Percentiles rank a stretch among this genome's conserved stretches.
Conservation (phyloP, 2,329 filamentous ascomycete species). For the Teratosphaeria zuluensis region DNA sequence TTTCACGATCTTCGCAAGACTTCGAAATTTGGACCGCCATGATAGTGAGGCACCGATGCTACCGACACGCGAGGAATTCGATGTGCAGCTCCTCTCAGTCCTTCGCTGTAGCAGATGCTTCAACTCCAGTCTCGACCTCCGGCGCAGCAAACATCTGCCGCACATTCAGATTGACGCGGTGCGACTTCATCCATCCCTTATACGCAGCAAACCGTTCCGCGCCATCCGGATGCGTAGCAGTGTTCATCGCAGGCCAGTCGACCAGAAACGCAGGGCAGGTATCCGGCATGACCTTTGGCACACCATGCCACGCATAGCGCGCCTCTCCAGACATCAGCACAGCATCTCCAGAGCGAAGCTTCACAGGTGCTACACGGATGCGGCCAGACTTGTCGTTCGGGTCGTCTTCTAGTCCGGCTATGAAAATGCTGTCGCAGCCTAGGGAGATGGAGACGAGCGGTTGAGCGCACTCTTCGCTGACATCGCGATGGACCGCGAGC, state of each 20-base stretch:
- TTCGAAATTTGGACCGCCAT: too few species aligned
- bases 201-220: conserved; percentile 51
- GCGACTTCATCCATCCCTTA: conserved; percentile 79
- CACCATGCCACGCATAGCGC: conserved; percentile 89
- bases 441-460: conserved; percentile 79
- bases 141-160: conserved; percentile 64
- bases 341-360: conserved; percentile 74
- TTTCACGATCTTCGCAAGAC: too few species aligned
- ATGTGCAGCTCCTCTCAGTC: not conserved
- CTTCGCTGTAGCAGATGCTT: not conserved
- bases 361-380: conserved; percentile 41
- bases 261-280: conserved; percentile 69
- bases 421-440: conserved; percentile 82
- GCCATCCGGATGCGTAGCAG: not conserved
- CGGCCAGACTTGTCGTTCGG: not conserved
- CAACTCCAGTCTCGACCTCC: not conserved
- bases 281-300: conserved; percentile 70
- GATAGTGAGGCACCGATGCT: too few species aligned
- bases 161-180: conserved; percentile 86
- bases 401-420: conserved; percentile 57
- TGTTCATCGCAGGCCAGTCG: conserved; percentile 54
- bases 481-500: conserved; percentile 85
- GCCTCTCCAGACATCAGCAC: conserved; percentile 79
- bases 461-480: conserved; percentile 71
- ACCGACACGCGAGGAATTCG: too few species aligned